Percentiles rank a stretch among this genome's conserved stretches.
Conservation (phyloP, 768 basidiomycete genomes). For the Agaricus subrufescens region DNA sequence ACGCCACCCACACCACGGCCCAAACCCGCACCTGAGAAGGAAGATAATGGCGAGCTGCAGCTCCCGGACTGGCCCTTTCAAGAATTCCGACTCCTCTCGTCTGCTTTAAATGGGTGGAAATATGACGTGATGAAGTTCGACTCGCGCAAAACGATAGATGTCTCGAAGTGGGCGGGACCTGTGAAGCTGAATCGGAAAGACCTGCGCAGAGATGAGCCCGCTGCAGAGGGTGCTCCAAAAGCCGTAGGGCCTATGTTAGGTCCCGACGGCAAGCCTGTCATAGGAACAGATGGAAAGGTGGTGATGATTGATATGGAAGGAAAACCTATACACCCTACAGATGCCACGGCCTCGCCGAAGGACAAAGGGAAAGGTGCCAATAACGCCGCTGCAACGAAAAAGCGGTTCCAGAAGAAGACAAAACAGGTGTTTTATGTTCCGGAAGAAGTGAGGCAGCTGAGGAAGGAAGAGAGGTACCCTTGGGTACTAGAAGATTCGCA, state of each 20-base stretch:
- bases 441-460: constrained; percentile 70
- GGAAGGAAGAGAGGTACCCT: constrained; percentile 83
- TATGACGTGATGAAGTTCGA: constrained; percentile 94
- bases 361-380: constrained; percentile 43
- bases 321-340: constrained; percentile 49
- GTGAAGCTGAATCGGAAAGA: constrained; percentile 90
- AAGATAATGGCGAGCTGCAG: constrained; percentile 48
- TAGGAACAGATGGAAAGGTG: constrained; percentile 68
- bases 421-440: constrained; percentile 76
- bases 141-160: constrained; percentile 66
- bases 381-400: constrained; percentile 39
- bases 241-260: constrained; percentile 75
- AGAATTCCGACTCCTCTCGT: constrained; percentile 78
- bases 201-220: constrained; percentile 44
- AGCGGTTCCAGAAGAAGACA: constrained; percentile 81
- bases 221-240: constrained; percentile 32
- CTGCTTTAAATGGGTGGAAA: constrained; percentile 80
- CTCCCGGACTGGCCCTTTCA: constrained; percentile 66
- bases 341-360: constrained; percentile 22
- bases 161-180: constrained; percentile 64
- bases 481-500: constrained; percentile 88
- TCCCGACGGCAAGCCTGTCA: constrained; percentile 78
- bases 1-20: constrained; percentile 34
- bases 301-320: constrained; percentile 84
- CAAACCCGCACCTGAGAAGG: constrained; percentile 20